Conservation (phyloP, 2,329 filamentous ascomycete species). For the Cercospora sesami region DNA sequence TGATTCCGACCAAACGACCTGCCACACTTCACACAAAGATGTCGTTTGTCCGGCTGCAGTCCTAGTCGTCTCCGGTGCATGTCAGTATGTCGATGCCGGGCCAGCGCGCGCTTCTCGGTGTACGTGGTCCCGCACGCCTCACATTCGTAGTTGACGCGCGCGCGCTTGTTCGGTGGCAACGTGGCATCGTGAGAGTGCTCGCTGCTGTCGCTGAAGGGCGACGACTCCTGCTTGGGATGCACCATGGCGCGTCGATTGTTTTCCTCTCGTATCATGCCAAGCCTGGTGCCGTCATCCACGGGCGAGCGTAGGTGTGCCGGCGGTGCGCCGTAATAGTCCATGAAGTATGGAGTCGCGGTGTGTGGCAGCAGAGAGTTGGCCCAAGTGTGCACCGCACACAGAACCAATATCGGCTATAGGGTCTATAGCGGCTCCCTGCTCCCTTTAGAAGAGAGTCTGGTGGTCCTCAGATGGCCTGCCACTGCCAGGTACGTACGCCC, state of each 20-base stretch:
- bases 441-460: slow-evolving; percentile 1
- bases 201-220: slow-evolving; percentile 17
- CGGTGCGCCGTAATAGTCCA: slow-evolving; percentile 16
- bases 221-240: slow-evolving; percentile 11
- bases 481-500: slow-evolving; percentile 5
- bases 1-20: slow-evolving; percentile 32
- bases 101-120: slow-evolving; percentile 33
- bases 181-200: slow-evolving; percentile 15
- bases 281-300: slow-evolving; percentile 9
- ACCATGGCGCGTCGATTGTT: slow-evolving; percentile 3
- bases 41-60: slow-evolving; percentile 29
- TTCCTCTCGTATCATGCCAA: slow-evolving; percentile 19
- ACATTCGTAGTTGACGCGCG: slow-evolving; percentile 21
- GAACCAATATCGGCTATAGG: slow-evolving; percentile 12
- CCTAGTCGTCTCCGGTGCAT: slow-evolving; percentile 30
- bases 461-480: slow-evolving; percentile 5
- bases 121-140: slow-evolving; percentile 25
- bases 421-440: slow-evolving; percentile 6
- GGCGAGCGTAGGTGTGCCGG: slow-evolving; percentile 14
- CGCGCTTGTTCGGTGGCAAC: slow-evolving; percentile 17
- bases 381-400: slow-evolving; percentile 8
- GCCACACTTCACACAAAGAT: slow-evolving; percentile 28
- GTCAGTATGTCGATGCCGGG: slow-evolving; percentile 32
- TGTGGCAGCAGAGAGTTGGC: background rate
- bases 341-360: background rate